A percentile compares a stretch with the other conserved stretches of the same genome.
Conservation (phyloP, 306 rosid species). For the Vachellia collinsii region DNA sequence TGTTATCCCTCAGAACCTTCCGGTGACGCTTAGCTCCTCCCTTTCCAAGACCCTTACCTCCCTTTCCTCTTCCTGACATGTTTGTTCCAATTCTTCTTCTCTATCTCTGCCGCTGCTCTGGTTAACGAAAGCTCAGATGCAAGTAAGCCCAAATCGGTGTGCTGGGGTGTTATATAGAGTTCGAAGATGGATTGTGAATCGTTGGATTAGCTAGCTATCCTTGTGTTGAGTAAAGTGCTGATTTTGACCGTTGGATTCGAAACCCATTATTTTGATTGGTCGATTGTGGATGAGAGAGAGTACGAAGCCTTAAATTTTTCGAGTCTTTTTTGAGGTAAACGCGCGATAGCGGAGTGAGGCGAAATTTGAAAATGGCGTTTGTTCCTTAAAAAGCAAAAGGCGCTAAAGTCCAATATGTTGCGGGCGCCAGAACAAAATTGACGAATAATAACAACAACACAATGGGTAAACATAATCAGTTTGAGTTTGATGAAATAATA, state of each 20-base stretch:
- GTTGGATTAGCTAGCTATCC: conserved; percentile 39
- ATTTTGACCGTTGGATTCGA: conserved; percentile 36
- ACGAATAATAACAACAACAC: too few relatives aligned
- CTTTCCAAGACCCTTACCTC: conserved; percentile 65
- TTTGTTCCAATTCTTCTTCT: neutral
- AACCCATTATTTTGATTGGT: conserved; percentile 37
- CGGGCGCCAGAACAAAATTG: neutral
- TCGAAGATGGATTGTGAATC: neutral
- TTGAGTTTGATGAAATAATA: too few relatives aligned
- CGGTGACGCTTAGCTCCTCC: conserved; percentile 74
- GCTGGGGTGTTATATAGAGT: neutral
- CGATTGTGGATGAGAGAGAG: neutral
- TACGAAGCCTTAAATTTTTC: neutral
- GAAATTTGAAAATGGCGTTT: neutral
- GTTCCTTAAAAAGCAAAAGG: neutral
- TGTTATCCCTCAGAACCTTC: conserved; percentile 66
- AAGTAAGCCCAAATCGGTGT: fast-evolving
- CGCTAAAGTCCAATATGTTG: neutral
- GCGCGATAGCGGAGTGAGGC: neutral
- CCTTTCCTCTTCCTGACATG: conserved; percentile 77
- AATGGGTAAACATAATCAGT: too few relatives aligned
- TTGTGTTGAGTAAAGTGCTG: neutral
- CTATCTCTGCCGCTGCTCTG: neutral
- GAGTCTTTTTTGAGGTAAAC: neutral
- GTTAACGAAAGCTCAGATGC: neutral